Conservation (phyloP, 164 flowering plant genomes). For the Cinnamomum micranthum region DNA sequence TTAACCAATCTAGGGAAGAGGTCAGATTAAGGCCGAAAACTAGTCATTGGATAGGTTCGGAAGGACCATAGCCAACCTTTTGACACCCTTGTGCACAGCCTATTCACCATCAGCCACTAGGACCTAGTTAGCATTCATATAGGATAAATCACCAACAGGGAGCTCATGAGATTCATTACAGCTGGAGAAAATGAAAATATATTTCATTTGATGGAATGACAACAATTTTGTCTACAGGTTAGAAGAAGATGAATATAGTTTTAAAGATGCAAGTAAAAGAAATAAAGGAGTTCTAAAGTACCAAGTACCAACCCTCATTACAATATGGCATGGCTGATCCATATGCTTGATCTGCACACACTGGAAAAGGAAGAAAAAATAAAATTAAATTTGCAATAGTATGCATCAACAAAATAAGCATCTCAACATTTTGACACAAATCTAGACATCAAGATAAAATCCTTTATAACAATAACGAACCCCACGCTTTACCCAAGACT, state of each 20-base stretch:
- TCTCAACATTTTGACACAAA: too few relatives aligned
- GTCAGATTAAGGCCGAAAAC: neutral
- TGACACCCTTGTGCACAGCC: neutral
- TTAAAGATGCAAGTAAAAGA: neutral
- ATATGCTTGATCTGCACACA: slow-evolving; percentile 53
- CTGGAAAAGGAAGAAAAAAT: neutral
- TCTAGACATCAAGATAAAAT: too few relatives aligned
- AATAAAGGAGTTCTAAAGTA: neutral
- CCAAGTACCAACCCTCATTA: slow-evolving; percentile 65
- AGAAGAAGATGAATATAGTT: neutral
- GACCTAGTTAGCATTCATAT: too few relatives aligned
- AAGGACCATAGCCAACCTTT: neutral
- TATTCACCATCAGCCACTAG: too few relatives aligned
- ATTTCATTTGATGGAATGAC: neutral
- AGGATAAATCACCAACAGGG: neutral
- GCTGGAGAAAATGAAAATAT: neutral
- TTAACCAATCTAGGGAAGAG: too few relatives aligned
- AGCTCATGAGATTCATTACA: neutral
- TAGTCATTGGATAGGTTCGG: neutral
- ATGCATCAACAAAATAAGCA: neutral
- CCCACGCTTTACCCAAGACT: too few relatives aligned
- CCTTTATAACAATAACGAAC: too few relatives aligned
- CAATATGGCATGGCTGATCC: slow-evolving; percentile 53
- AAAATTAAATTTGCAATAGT: neutral
- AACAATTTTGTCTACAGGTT: neutral